Evolutionary conservation across 495 filamentous ascomycete genomes (phyloP), one percentile per base, ranked within the genome.

Genomic region (Aspergillus sclerotiicarbonarius): DNA sequence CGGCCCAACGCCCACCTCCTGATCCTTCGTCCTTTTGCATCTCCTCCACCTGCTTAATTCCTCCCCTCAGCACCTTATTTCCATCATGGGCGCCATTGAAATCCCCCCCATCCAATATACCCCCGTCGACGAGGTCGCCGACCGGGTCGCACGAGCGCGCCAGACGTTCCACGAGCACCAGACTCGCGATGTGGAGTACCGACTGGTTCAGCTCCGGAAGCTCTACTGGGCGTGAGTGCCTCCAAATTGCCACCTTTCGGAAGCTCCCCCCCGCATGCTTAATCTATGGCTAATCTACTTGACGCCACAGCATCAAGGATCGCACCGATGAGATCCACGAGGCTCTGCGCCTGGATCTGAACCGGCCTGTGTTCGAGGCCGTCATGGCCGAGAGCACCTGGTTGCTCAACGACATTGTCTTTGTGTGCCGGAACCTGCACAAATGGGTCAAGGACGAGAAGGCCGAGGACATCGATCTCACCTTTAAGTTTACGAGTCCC

Each of bases 381-480:
- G 68, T 81, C 45, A 54, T 91, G n/a, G 77, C 77, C 43, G 92
- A 97, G 74, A 72, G 87, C 30, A 76, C 82, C 54, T 94, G 87
- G 84, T 67, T 84, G 69, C 77, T 86, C 54, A 88, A 89, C 65
- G 92, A 97, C 64, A 88, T 91, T 62, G 66, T 96, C 57, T 88
- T 87, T 67, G 79, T 86, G 60, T 76, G 84, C 56, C 83, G 88
- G 51, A 87, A 96, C 66, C 74, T 98, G 57, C 83, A 84, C 65
- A 84, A 84, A 62, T 96, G 88, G 84, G 83, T 83, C 58, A 90
- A 90, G 70, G 92, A 96, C 68, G 91, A 96, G 68, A 76, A 78
- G 62, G 77, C 90, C 12, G 66, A 80, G 54, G 85, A 94, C 68
- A 88, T 95, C 41, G 76, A 85, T 8, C 65, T 88, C 8, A 76